A percentile compares a stretch with the other conserved stretches of the same genome.
Conservation (phyloP, 352 stramenopile genomes). For the Plasmopara viticola region DNA sequence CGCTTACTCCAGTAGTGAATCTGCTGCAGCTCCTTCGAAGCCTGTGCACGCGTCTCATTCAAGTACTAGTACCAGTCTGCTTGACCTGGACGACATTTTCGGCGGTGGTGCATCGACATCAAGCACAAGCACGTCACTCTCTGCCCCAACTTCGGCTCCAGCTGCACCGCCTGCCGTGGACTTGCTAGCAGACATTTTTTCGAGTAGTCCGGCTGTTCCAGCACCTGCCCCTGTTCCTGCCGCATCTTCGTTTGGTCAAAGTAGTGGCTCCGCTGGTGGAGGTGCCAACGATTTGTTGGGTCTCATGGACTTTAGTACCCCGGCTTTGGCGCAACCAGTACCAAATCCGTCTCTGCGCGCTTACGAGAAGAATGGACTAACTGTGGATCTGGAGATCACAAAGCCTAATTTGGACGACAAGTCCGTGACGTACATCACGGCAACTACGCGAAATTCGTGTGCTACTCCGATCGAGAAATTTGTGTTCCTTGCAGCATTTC, state of each 20-base stretch:
- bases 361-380: slow-evolving; percentile 95
- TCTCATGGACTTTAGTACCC: slow-evolving; percentile 67
- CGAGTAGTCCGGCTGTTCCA: slow-evolving; percentile 31
- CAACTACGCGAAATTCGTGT: slow-evolving; percentile 91
- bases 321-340: slow-evolving; percentile 19
- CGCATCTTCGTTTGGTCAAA: slow-evolving; percentile 14
- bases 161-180: slow-evolving; percentile 59
- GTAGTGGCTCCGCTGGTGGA: slow-evolving; percentile 7
- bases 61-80: slow-evolving; percentile 60
- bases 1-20: slow-evolving; percentile 9
- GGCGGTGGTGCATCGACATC: slow-evolving; percentile 48
- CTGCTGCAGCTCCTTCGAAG: slow-evolving; percentile 12
- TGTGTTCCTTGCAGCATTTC: slow-evolving; percentile 92
- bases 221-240: slow-evolving; percentile 24
- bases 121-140: slow-evolving; percentile 13
- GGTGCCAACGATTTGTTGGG: slow-evolving; percentile 51
- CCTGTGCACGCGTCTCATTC: slow-evolving; percentile 18
- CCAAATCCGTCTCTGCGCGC: slow-evolving; percentile 71
- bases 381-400: slow-evolving; percentile 84
- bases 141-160: slow-evolving; percentile 20
- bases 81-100: slow-evolving; percentile 96
- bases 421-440: slow-evolving; percentile 89
- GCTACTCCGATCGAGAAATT: slow-evolving; percentile 87
- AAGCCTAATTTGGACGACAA: slow-evolving; percentile 92
- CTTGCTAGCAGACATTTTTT: slow-evolving; percentile 94